Base-by-base conservation (phyloP, 768 basidiomycete genomes). In the Trametes cubensis region DNA sequence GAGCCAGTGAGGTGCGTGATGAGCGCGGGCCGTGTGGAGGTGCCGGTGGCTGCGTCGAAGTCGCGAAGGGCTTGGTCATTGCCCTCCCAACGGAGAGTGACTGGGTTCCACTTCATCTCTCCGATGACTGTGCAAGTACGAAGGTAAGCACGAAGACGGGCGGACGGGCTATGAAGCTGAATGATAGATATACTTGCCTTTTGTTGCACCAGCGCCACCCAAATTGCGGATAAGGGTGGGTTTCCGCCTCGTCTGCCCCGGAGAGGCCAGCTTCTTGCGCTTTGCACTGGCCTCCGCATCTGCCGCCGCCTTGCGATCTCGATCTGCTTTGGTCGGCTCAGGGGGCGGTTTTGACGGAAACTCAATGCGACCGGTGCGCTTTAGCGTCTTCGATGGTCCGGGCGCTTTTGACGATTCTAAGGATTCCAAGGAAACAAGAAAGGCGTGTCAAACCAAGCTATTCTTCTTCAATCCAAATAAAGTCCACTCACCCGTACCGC, bases 41-140 rank as follows among this genome's bases (percentile, higher is more conserved):
- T 88, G 49, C 87, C 86, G 49, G 91, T 83, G 17, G 83, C 88
- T 18, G 78, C 77, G 53, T 98, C 96, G 72, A 98, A 99, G 58
- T 94, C 95, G 60, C 90, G 88, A 30, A 98, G 81, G 17, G 86
- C 85, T 61, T 90, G 87, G 65, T 99, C 96, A 74, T 99, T 98
- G 55, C 96, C 96, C 79, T 99, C 96, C 96, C 96, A 99, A 39
- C 93, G 89, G 17, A 91, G 83, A 2, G 86, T 87, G 18, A 76
- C 78, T 42, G 96, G 95, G 75, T 99, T 98, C 92, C 94, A 99
- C 70, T 86, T 91, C 96, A 99, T 99, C 57, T 95, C 93, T 21
- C 94, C 95, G 60, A 96, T 85, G 48, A 94, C 96, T 96, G 70
- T 39, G 34, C 48, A 21, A 15, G 20, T 11, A 38, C 17, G 25